These are phyloP conservation scores for Cornus florida DNA, from an alignment of 148 eudicot species.

Conservation along the genomic window DNA sequence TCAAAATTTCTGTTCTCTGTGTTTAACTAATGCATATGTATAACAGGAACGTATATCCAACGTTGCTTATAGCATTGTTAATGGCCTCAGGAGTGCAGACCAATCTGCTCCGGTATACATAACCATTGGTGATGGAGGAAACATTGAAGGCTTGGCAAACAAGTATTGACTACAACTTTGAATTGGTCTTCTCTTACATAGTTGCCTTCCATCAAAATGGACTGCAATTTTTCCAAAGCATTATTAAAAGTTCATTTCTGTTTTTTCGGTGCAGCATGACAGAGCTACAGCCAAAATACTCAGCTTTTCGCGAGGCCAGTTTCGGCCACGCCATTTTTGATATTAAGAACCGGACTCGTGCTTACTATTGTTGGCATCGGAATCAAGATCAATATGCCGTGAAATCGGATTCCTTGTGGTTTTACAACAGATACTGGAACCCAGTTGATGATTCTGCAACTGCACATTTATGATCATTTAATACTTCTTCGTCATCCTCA, in stretches of 20 bases:
- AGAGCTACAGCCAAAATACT: conserved; percentile 48
- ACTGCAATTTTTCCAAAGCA: not conserved
- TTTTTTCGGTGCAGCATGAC: conserved; percentile 25
- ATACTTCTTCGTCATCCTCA: not conserved
- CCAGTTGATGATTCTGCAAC: conserved; percentile 18
- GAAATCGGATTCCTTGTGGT: conserved; percentile 37
- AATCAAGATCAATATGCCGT: conserved; percentile 47
- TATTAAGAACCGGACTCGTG: conserved; percentile 47
- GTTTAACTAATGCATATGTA: not conserved
- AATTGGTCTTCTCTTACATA: not conserved
- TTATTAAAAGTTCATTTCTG: not conserved
- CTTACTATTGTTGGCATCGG: conserved; percentile 48
- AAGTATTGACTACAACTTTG: conserved; percentile 16
- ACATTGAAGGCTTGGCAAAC: conserved; percentile 45
- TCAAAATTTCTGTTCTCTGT: not conserved
- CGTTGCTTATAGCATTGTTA: conserved; percentile 35
- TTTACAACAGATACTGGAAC: conserved; percentile 31
- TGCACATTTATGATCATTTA: not conserved
- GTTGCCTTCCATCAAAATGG: too few species aligned
- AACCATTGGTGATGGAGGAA: conserved; percentile 57
- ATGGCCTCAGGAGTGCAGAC: conserved; percentile 38
- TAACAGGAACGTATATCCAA: conserved; percentile 47
- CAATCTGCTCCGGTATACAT: conserved; percentile 48
- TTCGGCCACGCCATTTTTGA: conserved; percentile 42
- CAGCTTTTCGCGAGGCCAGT: conserved; percentile 47